phyloP scores from a whole-genome alignment of 345 rosid species.

The Lumnitzera littorea region DNA sequence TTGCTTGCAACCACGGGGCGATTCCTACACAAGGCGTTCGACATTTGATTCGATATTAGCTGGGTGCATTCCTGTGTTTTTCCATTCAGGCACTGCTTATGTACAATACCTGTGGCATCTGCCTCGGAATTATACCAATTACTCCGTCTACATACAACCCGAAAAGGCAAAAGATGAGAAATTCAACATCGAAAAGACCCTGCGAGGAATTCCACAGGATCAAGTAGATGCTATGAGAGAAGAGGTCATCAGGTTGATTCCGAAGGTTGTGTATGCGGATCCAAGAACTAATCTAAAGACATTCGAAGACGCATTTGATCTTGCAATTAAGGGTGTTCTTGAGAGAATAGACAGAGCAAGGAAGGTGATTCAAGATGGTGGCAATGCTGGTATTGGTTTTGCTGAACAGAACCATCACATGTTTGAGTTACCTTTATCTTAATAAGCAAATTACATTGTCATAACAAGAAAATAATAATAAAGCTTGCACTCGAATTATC shows the following conservation, averaged over 20 bases:
- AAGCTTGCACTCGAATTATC: too few relatives aligned
- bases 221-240: conserved; percentile 36
- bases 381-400: conserved; percentile 50
- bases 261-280: conserved; percentile 42
- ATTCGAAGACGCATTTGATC: conserved; percentile 49
- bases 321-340: conserved; percentile 52
- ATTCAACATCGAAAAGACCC: conserved; percentile 26
- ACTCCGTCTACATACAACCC: conserved; percentile 49
- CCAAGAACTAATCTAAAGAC: conserved; percentile 21
- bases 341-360: conserved; percentile 46
- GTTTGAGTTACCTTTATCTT: conserved; percentile 30
- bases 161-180: conserved; percentile 28
- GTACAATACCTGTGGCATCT: conserved; percentile 59
- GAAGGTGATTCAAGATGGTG: conserved; percentile 34
- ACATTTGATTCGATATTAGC: conserved; percentile 56
- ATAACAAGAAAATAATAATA: too few relatives aligned
- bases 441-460: too few relatives aligned
- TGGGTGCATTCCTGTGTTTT: conserved; percentile 61
- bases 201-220: conserved; percentile 27
- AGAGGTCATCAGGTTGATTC: conserved; percentile 53
- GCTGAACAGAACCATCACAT: conserved; percentile 52
- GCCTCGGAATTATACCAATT: conserved; percentile 32
- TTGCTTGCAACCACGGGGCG: conserved; percentile 64
- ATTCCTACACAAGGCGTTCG: conserved; percentile 58
- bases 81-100: conserved; percentile 59